Evolutionary conservation across 2,329 filamentous ascomycete genomes (phyloP), one percentile per base, ranked within the genome.

Genomic region (Knoxdaviesia proteae): DNA sequence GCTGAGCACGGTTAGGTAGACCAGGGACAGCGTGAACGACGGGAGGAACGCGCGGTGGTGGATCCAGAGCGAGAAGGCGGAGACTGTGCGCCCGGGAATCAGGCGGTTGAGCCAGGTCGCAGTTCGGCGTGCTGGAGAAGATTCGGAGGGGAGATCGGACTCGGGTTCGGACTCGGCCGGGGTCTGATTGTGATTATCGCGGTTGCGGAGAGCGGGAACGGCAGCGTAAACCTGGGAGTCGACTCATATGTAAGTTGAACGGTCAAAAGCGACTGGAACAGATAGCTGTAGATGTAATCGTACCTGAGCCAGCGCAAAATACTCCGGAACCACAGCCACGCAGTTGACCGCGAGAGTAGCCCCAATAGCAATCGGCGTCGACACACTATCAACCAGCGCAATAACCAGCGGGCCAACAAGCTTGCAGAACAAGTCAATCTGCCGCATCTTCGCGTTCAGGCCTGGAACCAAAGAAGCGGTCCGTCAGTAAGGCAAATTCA

Each of bases 1-100:
- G 6, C 62, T 66, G 3, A 77, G 57, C 0, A 75, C 71, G 0
- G 71, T 80, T 40, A 79, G 60, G 51, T 79, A 79, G 1, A 79
- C 65, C 0, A 80, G 54, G 0, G 71, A 62, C 0, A 69, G 58
- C 0, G 74, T 61, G 41, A 80, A 62, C 0, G 75, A 80, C 0
- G 77, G 68, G 1, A 77, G 57, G 47, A 79, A 70, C 0, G 68
- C 73, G 0, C 57, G 59, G 46, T 78, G 72, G 3, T 54, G 50
- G 45, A 69, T 49, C 52, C 79, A 80, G 32, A 62, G 60, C 0
- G 50, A 46, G 6, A 62, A 45, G 1, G 56, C 53, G 2, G 49
- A 46, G 5, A 55, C 4, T 8, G 9, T 31, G 38, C 20, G 20
- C 20, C 20, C 2, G 20, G 20, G 20, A 20, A 20, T 20, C 20